Conservation (phyloP, 495 filamentous ascomycete genomes). For the Mytilinidion resinicola region DNA sequence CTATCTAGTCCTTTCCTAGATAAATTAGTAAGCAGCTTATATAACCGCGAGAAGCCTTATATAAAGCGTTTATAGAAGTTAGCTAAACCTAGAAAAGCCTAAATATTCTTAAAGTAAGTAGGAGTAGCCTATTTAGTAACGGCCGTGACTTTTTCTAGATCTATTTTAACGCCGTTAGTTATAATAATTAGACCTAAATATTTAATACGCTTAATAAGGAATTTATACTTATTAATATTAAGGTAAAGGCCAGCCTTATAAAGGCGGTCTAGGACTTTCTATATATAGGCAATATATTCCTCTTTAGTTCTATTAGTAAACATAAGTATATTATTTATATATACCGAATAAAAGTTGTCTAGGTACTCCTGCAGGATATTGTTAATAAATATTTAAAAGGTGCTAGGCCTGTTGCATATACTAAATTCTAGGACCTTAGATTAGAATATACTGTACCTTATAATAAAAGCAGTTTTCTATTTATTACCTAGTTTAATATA, state of each 20-base stretch:
- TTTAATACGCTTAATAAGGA: constrained; percentile 27
- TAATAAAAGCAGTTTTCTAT: too few species aligned
- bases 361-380: too few species aligned
- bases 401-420: too few species aligned
- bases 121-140: constrained; percentile 6
- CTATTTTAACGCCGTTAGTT: constrained; percentile 28
- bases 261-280: background rate
- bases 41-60: constrained; percentile 6
- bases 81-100: constrained; percentile 21
- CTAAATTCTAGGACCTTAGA: too few species aligned
- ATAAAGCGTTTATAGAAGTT: constrained; percentile 28
- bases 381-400: too few species aligned
- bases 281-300: background rate
- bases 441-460: too few species aligned
- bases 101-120: constrained; percentile 10
- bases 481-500: too few species aligned
- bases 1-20: too few species aligned
- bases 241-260: background rate
- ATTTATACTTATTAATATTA: constrained; percentile 31
- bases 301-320: too few species aligned
- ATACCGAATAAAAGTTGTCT: too few species aligned
- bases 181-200: constrained; percentile 34
- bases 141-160: constrained; percentile 25
- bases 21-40: too few species aligned
- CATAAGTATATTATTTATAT: too few species aligned